Percentiles rank a stretch among this genome's conserved stretches.
phyloP scores from a whole-genome alignment of 2,329 filamentous ascomycete species.

The Fusarium buxicola region DNA sequence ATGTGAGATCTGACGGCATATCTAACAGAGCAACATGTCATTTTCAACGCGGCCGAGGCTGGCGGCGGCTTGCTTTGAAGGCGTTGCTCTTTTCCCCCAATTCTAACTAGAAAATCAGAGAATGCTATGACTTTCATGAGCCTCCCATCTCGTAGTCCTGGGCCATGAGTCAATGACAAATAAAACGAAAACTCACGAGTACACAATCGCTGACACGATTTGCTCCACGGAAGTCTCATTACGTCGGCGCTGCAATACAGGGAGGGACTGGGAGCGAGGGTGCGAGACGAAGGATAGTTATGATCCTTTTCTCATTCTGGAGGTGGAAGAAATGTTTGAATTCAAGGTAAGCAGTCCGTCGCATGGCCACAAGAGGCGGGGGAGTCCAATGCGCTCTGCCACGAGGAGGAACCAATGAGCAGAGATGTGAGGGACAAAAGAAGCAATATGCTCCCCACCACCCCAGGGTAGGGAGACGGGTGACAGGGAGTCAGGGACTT shows the following conservation, averaged over 20 bases:
- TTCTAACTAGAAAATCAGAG: too few relatives aligned
- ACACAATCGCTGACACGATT: not conserved
- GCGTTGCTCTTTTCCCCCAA: not conserved
- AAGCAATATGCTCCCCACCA: conserved; percentile 45
- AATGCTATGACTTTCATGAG: too few relatives aligned
- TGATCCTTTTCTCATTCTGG: conserved; percentile 3
- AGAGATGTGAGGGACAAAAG: conserved; percentile 38
- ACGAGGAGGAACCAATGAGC: conserved; percentile 35
- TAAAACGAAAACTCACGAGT: too few relatives aligned
- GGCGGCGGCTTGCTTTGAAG: not conserved
- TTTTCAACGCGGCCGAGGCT: not conserved
- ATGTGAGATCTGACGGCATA: conserved; percentile 41
- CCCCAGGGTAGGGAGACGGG: conserved; percentile 21
- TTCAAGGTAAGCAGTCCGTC: conserved; percentile 27
- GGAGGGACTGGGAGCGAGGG: conserved; percentile 9
- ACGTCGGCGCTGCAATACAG: conserved; percentile 18
- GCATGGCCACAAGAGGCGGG: conserved; percentile 27
- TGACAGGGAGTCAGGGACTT: conserved; percentile 25
- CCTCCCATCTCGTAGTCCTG: too few relatives aligned
- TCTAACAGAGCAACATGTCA: conserved; percentile 11
- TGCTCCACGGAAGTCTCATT: conserved; percentile 8
- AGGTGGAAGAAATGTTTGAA: conserved; percentile 4
- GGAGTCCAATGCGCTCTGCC: conserved; percentile 28
- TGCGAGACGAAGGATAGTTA: not conserved
- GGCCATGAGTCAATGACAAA: too few relatives aligned